Percentiles rank a stretch among this genome's conserved stretches.
Evolutionary conservation across 345 rosid genomes (phyloP).

Genomic region (Hibiscus mutabilis): DNA sequence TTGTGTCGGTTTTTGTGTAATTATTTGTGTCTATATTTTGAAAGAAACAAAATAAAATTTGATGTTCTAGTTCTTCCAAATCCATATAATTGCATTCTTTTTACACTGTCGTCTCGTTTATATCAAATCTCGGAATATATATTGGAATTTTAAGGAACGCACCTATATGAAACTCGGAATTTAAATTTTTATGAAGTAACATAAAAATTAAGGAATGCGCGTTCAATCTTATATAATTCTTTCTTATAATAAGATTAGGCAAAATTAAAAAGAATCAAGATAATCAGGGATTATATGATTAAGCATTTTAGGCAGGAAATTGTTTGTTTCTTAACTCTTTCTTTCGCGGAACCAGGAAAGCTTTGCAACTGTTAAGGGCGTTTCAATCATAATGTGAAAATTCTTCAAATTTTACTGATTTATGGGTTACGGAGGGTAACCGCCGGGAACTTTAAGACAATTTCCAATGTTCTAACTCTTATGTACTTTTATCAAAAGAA

Average conservation of each 20-base stretch:
- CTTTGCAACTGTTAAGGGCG: not conserved
- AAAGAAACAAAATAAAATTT: not conserved
- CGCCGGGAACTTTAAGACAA: not conserved
- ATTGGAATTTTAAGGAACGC: not conserved
- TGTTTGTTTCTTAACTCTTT: not conserved
- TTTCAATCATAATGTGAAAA: not conserved
- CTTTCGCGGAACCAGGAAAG: not conserved
- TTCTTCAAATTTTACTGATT: not conserved
- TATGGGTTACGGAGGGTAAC: not conserved
- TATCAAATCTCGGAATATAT: not conserved
- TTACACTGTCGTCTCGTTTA: not conserved
- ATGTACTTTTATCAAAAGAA: not conserved
- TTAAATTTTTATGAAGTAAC: not conserved
- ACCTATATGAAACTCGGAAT: not conserved
- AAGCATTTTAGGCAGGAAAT: not conserved
- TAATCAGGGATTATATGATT: not conserved
- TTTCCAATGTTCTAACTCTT: not conserved
- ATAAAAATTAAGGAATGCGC: not conserved
- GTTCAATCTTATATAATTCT: not conserved
- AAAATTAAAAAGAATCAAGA: not conserved
- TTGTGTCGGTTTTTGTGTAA: constrained; percentile 6
- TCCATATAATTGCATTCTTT: not conserved
- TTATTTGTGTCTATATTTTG: not conserved
- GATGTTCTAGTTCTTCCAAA: not conserved
- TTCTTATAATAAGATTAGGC: not conserved